Conservation (phyloP, 805 yeast species). For the Groenewaldozyma tartarivorans region DNA sequence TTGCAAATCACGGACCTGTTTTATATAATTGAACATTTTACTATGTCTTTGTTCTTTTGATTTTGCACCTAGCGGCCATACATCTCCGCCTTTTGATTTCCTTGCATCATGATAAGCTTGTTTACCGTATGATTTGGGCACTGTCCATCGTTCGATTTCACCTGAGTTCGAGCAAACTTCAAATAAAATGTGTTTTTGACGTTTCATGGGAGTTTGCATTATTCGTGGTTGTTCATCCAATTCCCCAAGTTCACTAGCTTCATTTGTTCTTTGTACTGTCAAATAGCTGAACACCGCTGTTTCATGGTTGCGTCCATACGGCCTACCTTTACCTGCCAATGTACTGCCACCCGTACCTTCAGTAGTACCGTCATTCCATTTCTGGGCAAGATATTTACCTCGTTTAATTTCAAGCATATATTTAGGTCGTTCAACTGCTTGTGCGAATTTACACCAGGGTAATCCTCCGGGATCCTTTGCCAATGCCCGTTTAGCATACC, state of each 20-base stretch:
- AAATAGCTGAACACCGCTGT: conserved; percentile 65
- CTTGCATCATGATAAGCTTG: conserved; percentile 84
- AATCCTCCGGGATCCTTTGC: conserved; percentile 25
- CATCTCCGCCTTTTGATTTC: conserved; percentile 73
- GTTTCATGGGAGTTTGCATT: conserved; percentile 54
- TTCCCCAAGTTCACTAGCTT: conserved; percentile 11
- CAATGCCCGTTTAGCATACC: conserved; percentile 28
- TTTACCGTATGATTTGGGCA: conserved; percentile 68
- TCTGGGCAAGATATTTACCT: conserved; percentile 63
- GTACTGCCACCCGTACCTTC: conserved; percentile 40
- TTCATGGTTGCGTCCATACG: conserved; percentile 61
- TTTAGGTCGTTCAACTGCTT: conserved; percentile 66
- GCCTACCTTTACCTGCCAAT: conserved; percentile 68
- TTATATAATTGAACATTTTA: conserved; percentile 3
- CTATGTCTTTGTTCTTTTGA: conserved; percentile 32
- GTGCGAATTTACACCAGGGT: conserved; percentile 67
- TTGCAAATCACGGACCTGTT: background rate
- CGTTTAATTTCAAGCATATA: conserved; percentile 76
- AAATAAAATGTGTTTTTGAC: conserved; percentile 73
- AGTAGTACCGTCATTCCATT: conserved; percentile 55
- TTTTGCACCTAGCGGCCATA: conserved; percentile 72
- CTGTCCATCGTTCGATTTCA: conserved; percentile 74
- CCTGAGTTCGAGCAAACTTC: conserved; percentile 77
- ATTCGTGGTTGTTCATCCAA: conserved; percentile 43
- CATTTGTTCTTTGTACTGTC: conserved; percentile 54